Percentiles rank a stretch among this genome's conserved stretches.
Conservation (phyloP, 1,139 yeast species). For the Magnusiomyces ingens region DNA sequence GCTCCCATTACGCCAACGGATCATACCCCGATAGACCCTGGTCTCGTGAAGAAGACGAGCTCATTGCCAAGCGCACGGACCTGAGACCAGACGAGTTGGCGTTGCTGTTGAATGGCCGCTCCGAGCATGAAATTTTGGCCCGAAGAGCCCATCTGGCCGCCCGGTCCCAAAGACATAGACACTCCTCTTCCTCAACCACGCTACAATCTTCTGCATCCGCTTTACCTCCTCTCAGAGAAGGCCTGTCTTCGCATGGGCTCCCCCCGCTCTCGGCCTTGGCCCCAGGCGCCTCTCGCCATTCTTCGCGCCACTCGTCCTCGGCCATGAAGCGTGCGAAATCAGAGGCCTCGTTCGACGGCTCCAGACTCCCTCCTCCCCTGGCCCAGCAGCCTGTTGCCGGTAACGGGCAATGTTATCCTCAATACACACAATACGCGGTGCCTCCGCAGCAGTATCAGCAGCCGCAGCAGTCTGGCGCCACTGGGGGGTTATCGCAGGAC, state of each 20-base stretch:
- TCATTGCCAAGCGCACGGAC: conserved; percentile 54
- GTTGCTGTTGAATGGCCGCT: conserved; percentile 59
- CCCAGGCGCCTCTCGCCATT: conserved; percentile 2
- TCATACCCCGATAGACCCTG: conserved; percentile 20
- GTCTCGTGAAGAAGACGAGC: conserved; percentile 67
- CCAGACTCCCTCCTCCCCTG: conserved; percentile 12
- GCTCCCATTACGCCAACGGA: conserved; percentile 3
- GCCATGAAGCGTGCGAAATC: conserved; percentile 1
- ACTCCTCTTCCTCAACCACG: neutral
- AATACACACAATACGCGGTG: neutral
- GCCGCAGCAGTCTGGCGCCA: no score
- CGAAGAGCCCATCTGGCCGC: conserved; percentile 10
- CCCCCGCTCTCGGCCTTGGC: neutral
- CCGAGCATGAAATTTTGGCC: conserved; percentile 15
- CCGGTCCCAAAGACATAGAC: neutral
- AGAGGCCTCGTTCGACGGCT: conserved; percentile 12
- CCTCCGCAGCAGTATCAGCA: neutral
- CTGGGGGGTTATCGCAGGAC: no score
- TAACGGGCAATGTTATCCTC: neutral
- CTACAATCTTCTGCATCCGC: neutral
- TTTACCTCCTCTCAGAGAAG: conserved; percentile 7
- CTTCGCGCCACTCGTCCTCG: conserved; percentile 3
- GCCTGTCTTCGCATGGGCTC: neutral
- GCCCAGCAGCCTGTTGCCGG: neutral
- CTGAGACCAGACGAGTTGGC: conserved; percentile 68